Conservation (phyloP, 805 yeast genomes). For the Wickerhamomyces bovis region DNA sequence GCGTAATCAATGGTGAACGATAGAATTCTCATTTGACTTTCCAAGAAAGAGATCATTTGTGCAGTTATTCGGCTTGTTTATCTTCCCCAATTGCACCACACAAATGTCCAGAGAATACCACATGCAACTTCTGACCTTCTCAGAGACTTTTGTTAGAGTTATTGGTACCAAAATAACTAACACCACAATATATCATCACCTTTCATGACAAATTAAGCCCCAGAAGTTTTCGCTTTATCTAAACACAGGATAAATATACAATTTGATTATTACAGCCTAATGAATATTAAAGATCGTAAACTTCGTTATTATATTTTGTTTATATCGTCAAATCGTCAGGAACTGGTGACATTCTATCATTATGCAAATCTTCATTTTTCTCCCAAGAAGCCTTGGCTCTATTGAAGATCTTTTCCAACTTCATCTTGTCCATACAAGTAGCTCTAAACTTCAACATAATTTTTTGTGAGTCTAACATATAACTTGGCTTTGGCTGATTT, state of each 20-base stretch:
- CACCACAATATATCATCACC: too few species aligned
- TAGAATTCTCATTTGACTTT: background rate
- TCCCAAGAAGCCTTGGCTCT: constrained; percentile 51
- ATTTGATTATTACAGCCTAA: background rate
- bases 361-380: constrained; percentile 4
- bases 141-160: constrained; percentile 36
- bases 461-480: constrained; percentile 57
- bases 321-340: constrained; percentile 10
- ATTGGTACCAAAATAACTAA: constrained; percentile 27
- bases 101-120: too few species aligned
- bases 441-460: constrained; percentile 66
- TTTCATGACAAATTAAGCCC: constrained; percentile 14
- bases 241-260: background rate
- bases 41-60: too few species aligned
- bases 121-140: too few species aligned
- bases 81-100: too few species aligned
- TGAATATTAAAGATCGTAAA: background rate
- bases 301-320: background rate
- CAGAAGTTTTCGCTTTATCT: too few species aligned
- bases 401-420: constrained; percentile 46
- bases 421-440: constrained; percentile 48
- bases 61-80: too few species aligned
- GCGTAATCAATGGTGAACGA: background rate
- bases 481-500: constrained; percentile 25
- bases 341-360: constrained; percentile 7